Evolutionary conservation across 495 filamentous ascomycete species (phyloP).

Genomic region (Aspergillus coremiiformis): DNA sequence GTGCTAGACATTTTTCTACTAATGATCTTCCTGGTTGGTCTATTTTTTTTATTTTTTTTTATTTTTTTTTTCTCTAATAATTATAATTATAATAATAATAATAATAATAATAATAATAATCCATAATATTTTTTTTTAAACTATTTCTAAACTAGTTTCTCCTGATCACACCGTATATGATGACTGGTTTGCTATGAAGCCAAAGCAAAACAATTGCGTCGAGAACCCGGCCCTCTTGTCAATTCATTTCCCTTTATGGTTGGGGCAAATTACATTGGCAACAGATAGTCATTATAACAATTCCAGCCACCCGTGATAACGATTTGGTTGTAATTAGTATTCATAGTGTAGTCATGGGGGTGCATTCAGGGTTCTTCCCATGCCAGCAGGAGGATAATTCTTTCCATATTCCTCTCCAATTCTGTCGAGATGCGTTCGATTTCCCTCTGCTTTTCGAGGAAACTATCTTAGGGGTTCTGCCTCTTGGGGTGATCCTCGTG

Average conservation of each 20-base stretch:
- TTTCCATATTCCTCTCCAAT: constrained; percentile 33
- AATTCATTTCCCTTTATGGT: background rate
- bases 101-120: too few species aligned
- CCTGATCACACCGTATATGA: background rate
- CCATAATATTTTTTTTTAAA: too few species aligned
- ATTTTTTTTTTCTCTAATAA: background rate
- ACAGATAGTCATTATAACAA: constrained; percentile 1
- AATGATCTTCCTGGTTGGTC: background rate
- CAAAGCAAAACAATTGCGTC: background rate
- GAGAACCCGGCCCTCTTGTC: background rate
- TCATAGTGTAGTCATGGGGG: constrained; percentile 21
- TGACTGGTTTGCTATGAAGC: background rate
- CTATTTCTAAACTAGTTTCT: background rate
- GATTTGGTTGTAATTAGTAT: constrained; percentile 1
- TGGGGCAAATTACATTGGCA: background rate
- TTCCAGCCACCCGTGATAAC: constrained; percentile 1
- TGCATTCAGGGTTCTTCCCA: constrained; percentile 3
- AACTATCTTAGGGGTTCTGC: constrained; percentile 44
- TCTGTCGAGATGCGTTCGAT: constrained; percentile 49
- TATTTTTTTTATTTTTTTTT: background rate
- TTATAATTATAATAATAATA: background rate
- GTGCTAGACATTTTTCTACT: background rate
- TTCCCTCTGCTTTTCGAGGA: constrained; percentile 57
- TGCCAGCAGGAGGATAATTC: constrained; percentile 37
- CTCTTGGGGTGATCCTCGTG: constrained; percentile 42